Evolutionary conservation across 495 filamentous ascomycete genomes (phyloP), one percentile per base, ranked within the genome.

Genomic region (Cetradonia linearis): DNA sequence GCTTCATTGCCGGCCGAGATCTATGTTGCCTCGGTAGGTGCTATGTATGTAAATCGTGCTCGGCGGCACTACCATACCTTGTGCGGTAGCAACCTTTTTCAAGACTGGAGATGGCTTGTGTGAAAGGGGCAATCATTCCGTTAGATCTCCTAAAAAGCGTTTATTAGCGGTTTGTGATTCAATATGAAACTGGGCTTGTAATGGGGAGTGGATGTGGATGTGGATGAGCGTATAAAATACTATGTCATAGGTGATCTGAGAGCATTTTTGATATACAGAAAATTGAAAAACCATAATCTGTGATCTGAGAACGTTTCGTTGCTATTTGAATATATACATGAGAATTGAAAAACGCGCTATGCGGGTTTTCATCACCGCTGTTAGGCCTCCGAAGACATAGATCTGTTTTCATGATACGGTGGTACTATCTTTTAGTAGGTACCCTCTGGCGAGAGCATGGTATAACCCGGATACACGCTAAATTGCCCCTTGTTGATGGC

Each of bases 401-500:
- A 2, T 23, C 0, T 23, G n/a, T 23, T 7, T 44, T 31, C 28
- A 25, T 20, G 34, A 47, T 0, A 7, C 9, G 1, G 14, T 20
- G 34, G 33, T 0, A 7, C 9, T 1, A 23, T 1, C 2, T 20
- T 0, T 58, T 36, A 63, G 44, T 61, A 64, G 14, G 42, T 60
- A 18, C 62, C 63, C 11, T 50, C 23, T 23, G 37, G n/a, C 25
- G 44, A 65, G 50, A 50, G 40, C 34, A 60, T 62, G 61, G 56
- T 55, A 30, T 60, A 56, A 20, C 70, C 70, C 27, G 69, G 70
- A 58, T 62, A 71, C 23, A 64, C 38, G 3, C 27, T 11, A 28
- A 71, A 66, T 40, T 71, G 63, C 16, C 33, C 37, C 34, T 52
- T 65, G 30, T 69, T 61, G 33, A 71, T 64, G 9, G 37, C 48